Conservation (phyloP, 805 yeast species). For the Cyberlindnera subsufficiens region DNA sequence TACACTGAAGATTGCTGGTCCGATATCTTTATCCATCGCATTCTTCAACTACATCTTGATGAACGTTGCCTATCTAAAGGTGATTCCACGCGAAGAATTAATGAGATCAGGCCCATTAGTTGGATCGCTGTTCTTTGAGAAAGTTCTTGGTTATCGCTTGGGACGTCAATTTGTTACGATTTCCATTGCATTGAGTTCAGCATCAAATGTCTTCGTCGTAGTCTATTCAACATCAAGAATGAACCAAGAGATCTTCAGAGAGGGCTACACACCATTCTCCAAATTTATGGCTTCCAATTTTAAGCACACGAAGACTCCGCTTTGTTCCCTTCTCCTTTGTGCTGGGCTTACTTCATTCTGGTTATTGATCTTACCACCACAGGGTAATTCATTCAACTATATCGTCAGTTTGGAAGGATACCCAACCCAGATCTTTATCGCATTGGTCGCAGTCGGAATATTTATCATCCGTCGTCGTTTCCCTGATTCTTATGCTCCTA, state of each 20-base stretch:
- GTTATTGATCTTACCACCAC: slow-evolving; percentile 29
- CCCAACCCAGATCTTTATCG: slow-evolving; percentile 41
- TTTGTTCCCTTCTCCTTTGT: slow-evolving; percentile 38
- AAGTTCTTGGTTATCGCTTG: slow-evolving; percentile 43
- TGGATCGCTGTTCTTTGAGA: slow-evolving; percentile 54
- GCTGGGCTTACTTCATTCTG: slow-evolving; percentile 27
- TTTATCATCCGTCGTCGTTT: slow-evolving; percentile 45
- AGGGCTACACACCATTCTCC: slow-evolving; percentile 55
- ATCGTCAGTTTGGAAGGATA: slow-evolving; percentile 41
- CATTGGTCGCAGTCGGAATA: slow-evolving; percentile 50
- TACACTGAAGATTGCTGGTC: slow-evolving; percentile 58
- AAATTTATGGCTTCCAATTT: slow-evolving; percentile 46
- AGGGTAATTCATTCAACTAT: slow-evolving; percentile 33
- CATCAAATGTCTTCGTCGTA: slow-evolving; percentile 59
- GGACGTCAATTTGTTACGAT: slow-evolving; percentile 52
- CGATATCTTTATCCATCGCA: slow-evolving; percentile 42
- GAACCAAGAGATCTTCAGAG: slow-evolving; percentile 61
- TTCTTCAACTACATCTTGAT: slow-evolving; percentile 44
- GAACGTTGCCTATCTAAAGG: slow-evolving; percentile 51
- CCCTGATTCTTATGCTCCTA: slow-evolving; percentile 43
- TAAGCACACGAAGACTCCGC: slow-evolving; percentile 48
- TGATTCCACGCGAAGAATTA: slow-evolving; percentile 47
- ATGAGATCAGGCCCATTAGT: slow-evolving; percentile 49
- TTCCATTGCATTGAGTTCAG: slow-evolving; percentile 55
- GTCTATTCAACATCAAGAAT: slow-evolving; percentile 53